Percentiles rank a stretch among this genome's conserved stretches.
Conservation (phyloP, 257 asterid species). For the Ehretia macrophylla region DNA sequence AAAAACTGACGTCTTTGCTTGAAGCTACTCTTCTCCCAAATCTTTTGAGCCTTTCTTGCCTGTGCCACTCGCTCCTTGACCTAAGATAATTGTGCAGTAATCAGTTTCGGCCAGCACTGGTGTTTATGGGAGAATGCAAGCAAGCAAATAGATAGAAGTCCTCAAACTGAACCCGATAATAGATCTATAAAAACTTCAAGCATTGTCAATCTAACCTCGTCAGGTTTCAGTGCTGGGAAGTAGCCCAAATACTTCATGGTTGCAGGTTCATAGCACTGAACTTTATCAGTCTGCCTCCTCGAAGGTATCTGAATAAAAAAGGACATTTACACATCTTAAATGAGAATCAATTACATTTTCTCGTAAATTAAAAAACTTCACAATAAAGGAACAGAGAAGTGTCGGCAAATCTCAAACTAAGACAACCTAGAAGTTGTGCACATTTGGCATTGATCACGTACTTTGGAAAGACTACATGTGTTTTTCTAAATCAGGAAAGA, state of each 20-base stretch:
- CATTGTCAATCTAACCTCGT: constrained; percentile 50
- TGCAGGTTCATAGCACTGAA: constrained; percentile 98
- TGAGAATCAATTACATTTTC: neutral
- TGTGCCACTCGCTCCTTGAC: constrained; percentile 88
- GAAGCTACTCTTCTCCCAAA: constrained; percentile 93
- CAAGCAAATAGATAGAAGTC: neutral
- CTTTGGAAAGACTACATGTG: too few relatives aligned
- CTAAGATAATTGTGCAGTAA: constrained; percentile 28
- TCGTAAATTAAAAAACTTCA: neutral
- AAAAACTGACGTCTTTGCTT: constrained; percentile 95
- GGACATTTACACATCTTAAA: neutral
- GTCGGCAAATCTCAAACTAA: too few relatives aligned
- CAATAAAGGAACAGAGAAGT: too few relatives aligned
- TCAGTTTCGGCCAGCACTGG: constrained; percentile 3
- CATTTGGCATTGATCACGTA: too few relatives aligned
- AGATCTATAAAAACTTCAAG: neutral
- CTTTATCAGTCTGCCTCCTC: constrained; percentile 91
- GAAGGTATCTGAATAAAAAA: constrained; percentile 71
- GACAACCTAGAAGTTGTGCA: too few relatives aligned
- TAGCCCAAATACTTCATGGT: constrained; percentile 93
- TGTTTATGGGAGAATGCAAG: neutral
- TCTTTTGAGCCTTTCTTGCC: constrained; percentile 86
- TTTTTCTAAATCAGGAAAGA: too few relatives aligned
- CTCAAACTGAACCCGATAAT: neutral
- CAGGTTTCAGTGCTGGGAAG: constrained; percentile 82